Evolutionary conservation across 768 basidiomycete genomes (phyloP).

Genomic region (Lyophyllum atratum): DNA sequence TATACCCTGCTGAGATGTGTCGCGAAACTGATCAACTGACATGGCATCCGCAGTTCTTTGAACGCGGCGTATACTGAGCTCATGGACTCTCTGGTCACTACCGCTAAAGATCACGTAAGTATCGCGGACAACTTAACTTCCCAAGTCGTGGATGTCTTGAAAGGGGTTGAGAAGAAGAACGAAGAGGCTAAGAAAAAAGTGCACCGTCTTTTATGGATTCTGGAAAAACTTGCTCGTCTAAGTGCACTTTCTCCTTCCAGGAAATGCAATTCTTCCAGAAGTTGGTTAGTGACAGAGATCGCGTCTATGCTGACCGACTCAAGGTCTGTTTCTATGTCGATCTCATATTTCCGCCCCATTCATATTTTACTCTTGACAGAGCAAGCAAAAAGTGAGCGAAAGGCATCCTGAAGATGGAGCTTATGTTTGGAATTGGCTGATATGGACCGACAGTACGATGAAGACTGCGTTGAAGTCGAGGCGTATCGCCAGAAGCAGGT

Average conservation of each 20-base stretch:
- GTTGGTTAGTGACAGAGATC: constrained; percentile 70
- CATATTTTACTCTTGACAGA: constrained; percentile 34
- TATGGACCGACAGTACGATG: constrained; percentile 62
- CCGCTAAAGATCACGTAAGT: constrained; percentile 69
- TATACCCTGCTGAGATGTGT: neutral
- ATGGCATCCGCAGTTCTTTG: constrained; percentile 55
- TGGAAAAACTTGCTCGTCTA: constrained; percentile 6
- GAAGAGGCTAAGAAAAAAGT: constrained; percentile 75
- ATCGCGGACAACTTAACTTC: constrained; percentile 62
- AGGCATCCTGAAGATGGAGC: neutral
- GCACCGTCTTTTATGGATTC: neutral
- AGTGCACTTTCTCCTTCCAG: constrained; percentile 34
- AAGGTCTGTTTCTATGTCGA: constrained; percentile 50
- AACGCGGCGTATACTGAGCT: constrained; percentile 69
- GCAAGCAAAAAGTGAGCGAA: constrained; percentile 59
- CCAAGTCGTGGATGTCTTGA: constrained; percentile 67
- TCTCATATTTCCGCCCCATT: neutral
- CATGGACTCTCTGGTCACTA: constrained; percentile 56
- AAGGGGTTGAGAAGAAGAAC: constrained; percentile 57
- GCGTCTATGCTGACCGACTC: constrained; percentile 61
- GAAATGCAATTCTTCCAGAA: constrained; percentile 74
- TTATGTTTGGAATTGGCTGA: constrained; percentile 23
- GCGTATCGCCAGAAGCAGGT: constrained; percentile 81
- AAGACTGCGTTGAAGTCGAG: constrained; percentile 75
- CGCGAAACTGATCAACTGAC: constrained; percentile 10